Evolutionary conservation across 768 basidiomycete genomes (phyloP).

Genomic region (Kwoniella dendrophila): DNA sequence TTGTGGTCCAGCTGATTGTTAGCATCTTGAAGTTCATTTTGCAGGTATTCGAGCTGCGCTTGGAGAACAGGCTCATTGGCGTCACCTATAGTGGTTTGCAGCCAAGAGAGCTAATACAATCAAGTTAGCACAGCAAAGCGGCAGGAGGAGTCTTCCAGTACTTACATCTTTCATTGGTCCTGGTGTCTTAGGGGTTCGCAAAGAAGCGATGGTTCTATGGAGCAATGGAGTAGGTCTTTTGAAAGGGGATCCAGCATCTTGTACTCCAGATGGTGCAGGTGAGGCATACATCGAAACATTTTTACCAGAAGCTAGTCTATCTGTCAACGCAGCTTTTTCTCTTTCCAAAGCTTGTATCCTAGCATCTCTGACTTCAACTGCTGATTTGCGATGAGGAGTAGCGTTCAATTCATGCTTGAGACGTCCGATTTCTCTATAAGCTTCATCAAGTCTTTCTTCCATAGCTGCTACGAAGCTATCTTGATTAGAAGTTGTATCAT

Average conservation of each 20-base stretch:
- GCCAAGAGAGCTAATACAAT: conserved; percentile 45
- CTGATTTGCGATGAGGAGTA: conserved; percentile 38
- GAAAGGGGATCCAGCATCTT: conserved; percentile 42
- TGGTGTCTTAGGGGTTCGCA: conserved; percentile 47
- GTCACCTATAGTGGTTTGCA: conserved; percentile 44
- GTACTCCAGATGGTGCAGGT: conserved; percentile 3
- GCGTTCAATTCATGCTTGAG: conserved; percentile 44
- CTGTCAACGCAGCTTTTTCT: conserved; percentile 47
- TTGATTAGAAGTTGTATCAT: not conserved
- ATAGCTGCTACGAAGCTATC: conserved; percentile 37
- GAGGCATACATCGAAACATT: not conserved
- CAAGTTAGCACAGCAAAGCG: conserved; percentile 10
- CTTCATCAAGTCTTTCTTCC: conserved; percentile 46
- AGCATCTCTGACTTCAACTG: conserved; percentile 37
- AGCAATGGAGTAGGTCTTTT: conserved; percentile 36
- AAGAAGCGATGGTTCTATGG: conserved; percentile 37
- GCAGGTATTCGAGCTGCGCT: conserved; percentile 46
- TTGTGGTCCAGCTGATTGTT: conserved; percentile 51
- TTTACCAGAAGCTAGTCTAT: conserved; percentile 25
- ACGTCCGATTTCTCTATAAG: conserved; percentile 45
- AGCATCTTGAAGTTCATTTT: conserved; percentile 42
- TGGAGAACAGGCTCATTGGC: conserved; percentile 41
- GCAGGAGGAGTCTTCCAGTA: too few relatives aligned
- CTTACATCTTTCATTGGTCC: conserved; percentile 47
- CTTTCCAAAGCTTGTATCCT: conserved; percentile 43